Conservation (phyloP, 768 basidiomycete genomes). For the Pleurotus platypus region DNA sequence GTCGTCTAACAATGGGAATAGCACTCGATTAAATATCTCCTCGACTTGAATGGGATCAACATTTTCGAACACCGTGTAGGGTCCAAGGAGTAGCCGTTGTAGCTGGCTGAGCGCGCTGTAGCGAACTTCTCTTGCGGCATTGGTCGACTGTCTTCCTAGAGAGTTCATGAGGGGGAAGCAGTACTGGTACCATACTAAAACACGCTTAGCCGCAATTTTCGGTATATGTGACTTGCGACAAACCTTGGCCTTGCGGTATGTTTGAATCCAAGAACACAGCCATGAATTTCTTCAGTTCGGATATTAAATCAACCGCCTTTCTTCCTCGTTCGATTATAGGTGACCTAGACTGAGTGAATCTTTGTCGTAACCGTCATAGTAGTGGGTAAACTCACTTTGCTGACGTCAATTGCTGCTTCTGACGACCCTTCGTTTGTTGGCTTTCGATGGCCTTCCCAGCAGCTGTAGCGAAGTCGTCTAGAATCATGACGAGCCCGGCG, state of each 20-base stretch:
- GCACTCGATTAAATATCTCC: constrained; percentile 82
- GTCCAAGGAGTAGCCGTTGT: constrained; percentile 81
- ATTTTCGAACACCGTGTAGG: constrained; percentile 59
- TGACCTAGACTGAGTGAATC: constrained; percentile 42
- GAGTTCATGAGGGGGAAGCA: constrained; percentile 72
- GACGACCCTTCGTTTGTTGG: constrained; percentile 51
- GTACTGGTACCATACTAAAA: constrained; percentile 71
- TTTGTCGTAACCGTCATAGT: constrained; percentile 3
- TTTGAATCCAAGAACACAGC: constrained; percentile 52
- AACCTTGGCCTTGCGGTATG: constrained; percentile 41
- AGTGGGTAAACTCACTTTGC: constrained; percentile 39
- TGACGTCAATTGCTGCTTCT: constrained; percentile 43
- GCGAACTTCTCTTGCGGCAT: constrained; percentile 80
- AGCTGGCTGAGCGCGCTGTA: constrained; percentile 76
- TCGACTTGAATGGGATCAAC: constrained; percentile 62
- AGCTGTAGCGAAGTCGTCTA: constrained; percentile 83
- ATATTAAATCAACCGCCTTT: constrained; percentile 77
- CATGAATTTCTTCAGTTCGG: constrained; percentile 66
- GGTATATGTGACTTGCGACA: constrained; percentile 8
- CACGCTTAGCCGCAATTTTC: background rate
- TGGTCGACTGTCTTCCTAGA: constrained; percentile 78
- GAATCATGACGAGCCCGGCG: constrained; percentile 67
- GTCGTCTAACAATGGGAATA: constrained; percentile 92
- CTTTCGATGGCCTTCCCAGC: constrained; percentile 60
- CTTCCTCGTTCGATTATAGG: constrained; percentile 77